Base-by-base conservation (phyloP, 257 asterid species). In the Leptodermis oblonga region DNA sequence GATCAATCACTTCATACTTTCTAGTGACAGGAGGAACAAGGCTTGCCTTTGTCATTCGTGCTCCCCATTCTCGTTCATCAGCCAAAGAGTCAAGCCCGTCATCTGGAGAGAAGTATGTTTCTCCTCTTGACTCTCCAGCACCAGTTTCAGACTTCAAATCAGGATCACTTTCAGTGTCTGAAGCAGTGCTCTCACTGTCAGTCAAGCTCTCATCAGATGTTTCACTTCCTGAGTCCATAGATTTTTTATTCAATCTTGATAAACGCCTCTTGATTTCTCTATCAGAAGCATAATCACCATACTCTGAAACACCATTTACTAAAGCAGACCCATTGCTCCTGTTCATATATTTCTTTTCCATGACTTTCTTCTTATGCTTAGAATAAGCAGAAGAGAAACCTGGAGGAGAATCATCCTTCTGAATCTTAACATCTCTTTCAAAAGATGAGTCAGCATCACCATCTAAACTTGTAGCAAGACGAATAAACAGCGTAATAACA, bases 41-140 rank as follows among this genome's bases (percentile, higher is more conserved):
- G 83, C 99, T 81, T 58, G 91, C 85, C 85, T 91, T 89, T 20
- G 99, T 94, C 99, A 94, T 94, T 64, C 99, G 97, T 64, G 97
- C 97, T 71, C 99, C 99, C 97, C 97, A 94, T 78, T 89, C 99
- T 63, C 97, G 97, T 20, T 94, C 99, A 77, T 94, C 97, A 69
- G 90, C 82, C 71, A 84, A 81, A 66, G 95, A 79, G 84, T 94
- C 99, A 68, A 83, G 79, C 73, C 89, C 97, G 73, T 88, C 95
- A 73, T 91, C 97, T 34, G 80, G 75, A 45, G 84, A 74, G 54
- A 84, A 81, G 84, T 75, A 86, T 39, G 84, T 1, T 30, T 77
- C 95, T 65, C 82, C 82, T 81, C 82, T 82, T 23, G 95, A 84
- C 70, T 82, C 97, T 49, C 80, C 84, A 5, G 62, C 69, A 69